Evolutionary conservation across 2,329 filamentous ascomycete species (phyloP), one percentile per base, ranked within the genome.

Genomic region (Phialocephala sp.): DNA sequence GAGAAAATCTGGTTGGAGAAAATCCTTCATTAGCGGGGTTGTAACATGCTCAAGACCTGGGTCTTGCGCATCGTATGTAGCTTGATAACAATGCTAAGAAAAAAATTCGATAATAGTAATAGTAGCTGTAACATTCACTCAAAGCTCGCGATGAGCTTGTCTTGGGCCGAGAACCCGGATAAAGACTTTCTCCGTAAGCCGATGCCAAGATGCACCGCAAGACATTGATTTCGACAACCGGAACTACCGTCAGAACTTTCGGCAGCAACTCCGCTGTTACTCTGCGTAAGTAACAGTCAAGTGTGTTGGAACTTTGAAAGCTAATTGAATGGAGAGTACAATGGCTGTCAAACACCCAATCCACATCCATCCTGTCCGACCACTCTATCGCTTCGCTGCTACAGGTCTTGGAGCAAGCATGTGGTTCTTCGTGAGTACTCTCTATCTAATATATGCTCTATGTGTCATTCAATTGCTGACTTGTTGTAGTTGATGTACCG

Each of bases 351-450:
- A 76, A 68, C 84, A 86, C 77, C 84, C 84, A 63, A 79, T 86
- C 73, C 81, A 84, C 76, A 79, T 90, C 76, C 88, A 86, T 76
- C 86, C 85, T 39, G 85, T 81, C 58, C 84, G 87, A 68, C 88
- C 87, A 55, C 76, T 97, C 71, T 97, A 98, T 84, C 88, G 92
- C 77, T 91, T 94, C 79, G 87, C 89, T 65, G 94, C 92, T 56
- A 97, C 93, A 54, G 92, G 90, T 68, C 85, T 99, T 69, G 92
- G 93, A 73, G 95, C 95, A 63, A 92, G 91, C 82, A 99, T 98
- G 95, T 99, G 95, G 95, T 98, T 99, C 82, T 99, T 95, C 80
- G 94, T 98, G 87, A 77, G 91, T 83, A 63, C 66, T 32, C 18
- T 6, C 12, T 2, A 55, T 8, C 32, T 8, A n/a, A 56, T 32